Base-by-base conservation (phyloP, 129 eudicot genomes). In the Ambrosia artemisiifolia region DNA sequence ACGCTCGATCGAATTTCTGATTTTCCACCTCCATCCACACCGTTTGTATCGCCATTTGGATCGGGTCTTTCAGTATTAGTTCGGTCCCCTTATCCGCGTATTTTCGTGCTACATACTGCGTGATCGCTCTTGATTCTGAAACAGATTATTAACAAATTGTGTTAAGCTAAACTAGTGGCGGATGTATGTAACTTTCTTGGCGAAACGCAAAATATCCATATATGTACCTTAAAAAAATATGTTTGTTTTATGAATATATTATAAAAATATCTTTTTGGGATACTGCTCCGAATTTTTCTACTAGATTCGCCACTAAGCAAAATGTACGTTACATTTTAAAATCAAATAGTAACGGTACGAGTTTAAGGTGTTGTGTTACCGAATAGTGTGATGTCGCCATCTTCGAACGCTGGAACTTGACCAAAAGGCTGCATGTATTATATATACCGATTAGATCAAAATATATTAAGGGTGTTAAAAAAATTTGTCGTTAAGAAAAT, bases 321-420 rank as follows among this genome's bases (percentile, higher is more conserved):
- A 24, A 0, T 24, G 0, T 24, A 24, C 28, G 28, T 24, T 24
- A 24, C 28, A 24, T 33, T 18, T 2, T 18, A 35, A 54, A 49
- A 54, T 17, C 43, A 60, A 20, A 18, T 72, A 20, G 57, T 32
- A 55, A 42, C 32, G 12, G 19, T 38, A 34, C 1, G 63, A 33
- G 19, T 32, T 44, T 14, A 71, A 42, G 13, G n/a, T 3, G 51
- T 32, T 69, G 0, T 7, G n/a, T 71, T 72, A 82, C 90, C 90
- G 40, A 82, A 85, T 18, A 85, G 83, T 28, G 75, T 82, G 11
- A 82, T 48, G 63, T 83, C 87, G 56, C 83, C 90, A 43, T 79
- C 83, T 73, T 75, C 87, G 18, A 85, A 73, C 34, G 72, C 91
- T 14, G 91, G 91, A 12, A 83, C 79, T 83, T 83, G 91, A 64